Evolutionary conservation across 495 filamentous ascomycete species (phyloP).

Genomic region (Sordaria brevicollis): DNA sequence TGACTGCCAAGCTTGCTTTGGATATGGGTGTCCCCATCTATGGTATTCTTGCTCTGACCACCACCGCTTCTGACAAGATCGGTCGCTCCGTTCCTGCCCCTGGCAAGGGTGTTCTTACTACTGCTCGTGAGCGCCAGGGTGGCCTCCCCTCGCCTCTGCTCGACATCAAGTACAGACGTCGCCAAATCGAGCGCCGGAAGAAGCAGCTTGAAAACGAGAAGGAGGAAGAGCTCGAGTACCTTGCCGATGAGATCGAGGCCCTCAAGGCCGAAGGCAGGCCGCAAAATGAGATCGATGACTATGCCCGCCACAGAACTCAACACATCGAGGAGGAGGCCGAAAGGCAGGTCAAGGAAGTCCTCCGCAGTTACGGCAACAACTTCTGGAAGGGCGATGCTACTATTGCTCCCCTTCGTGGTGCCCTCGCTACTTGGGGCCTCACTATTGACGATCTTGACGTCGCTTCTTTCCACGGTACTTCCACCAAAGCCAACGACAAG

Average conservation of each 20-base stretch:
- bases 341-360: constrained; percentile 83
- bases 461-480: constrained; percentile 97
- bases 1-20: constrained; percentile 89
- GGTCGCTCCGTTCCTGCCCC: constrained; percentile 94
- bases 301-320: constrained; percentile 69
- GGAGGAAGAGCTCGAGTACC: constrained; percentile 83
- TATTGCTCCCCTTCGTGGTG: constrained; percentile 90
- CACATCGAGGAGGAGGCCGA: constrained; percentile 85
- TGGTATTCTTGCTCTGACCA: constrained; percentile 85
- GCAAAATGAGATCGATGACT: constrained; percentile 67
- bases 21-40: constrained; percentile 99
- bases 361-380: constrained; percentile 86
- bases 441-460: constrained; percentile 93
- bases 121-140: constrained; percentile 77
- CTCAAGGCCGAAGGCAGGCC: constrained; percentile 70
- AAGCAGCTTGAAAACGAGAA: constrained; percentile 92
- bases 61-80: constrained; percentile 98
- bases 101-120: constrained; percentile 95
- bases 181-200: constrained; percentile 86
- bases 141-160: constrained; percentile 92
- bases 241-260: constrained; percentile 82
- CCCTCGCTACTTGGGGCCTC: constrained; percentile 93
- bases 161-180: constrained; percentile 91
- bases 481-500: constrained; percentile 98
- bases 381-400: constrained; percentile 95